Evolutionary conservation across 2,329 filamentous ascomycete genomes (phyloP).

Genomic region (Chrysoporthe deuterocubensis): DNA sequence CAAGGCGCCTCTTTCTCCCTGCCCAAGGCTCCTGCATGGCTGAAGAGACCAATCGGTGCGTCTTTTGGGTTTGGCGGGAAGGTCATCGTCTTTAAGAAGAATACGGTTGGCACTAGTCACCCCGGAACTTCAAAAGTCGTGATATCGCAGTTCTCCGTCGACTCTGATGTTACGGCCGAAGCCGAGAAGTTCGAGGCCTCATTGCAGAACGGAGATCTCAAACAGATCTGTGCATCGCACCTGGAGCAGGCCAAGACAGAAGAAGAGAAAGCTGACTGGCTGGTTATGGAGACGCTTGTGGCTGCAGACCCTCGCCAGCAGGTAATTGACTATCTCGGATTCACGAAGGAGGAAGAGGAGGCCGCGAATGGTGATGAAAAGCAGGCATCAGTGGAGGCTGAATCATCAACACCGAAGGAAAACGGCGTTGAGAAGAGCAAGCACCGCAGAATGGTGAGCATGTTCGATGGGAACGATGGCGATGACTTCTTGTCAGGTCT

Average conservation of each 20-base stretch:
- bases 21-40: constrained; percentile 85
- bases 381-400: constrained; percentile 31
- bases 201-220: constrained; percentile 76
- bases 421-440: constrained; percentile 40
- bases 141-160: constrained; percentile 87
- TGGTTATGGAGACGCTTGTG: constrained; percentile 86
- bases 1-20: constrained; percentile 90
- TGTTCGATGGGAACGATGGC: constrained; percentile 77
- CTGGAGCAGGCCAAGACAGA: constrained; percentile 77
- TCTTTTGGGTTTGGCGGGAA: constrained; percentile 97
- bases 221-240: constrained; percentile 78
- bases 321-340: constrained; percentile 89
- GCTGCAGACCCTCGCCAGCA: constrained; percentile 83
- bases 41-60: constrained; percentile 81
- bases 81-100: constrained; percentile 73
- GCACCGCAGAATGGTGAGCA: constrained; percentile 72
- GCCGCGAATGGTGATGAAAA: constrained; percentile 46
- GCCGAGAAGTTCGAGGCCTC: constrained; percentile 87
- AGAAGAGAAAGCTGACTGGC: constrained; percentile 95
- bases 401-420: constrained; percentile 23
- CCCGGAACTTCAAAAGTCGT: constrained; percentile 74
- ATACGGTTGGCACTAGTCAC: constrained; percentile 63
- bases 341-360: constrained; percentile 63
- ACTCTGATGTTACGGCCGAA: constrained; percentile 80
- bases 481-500: constrained; percentile 88